phyloP scores from a whole-genome alignment of 2,329 filamentous ascomycete species.

The Blastomyces silverae region DNA sequence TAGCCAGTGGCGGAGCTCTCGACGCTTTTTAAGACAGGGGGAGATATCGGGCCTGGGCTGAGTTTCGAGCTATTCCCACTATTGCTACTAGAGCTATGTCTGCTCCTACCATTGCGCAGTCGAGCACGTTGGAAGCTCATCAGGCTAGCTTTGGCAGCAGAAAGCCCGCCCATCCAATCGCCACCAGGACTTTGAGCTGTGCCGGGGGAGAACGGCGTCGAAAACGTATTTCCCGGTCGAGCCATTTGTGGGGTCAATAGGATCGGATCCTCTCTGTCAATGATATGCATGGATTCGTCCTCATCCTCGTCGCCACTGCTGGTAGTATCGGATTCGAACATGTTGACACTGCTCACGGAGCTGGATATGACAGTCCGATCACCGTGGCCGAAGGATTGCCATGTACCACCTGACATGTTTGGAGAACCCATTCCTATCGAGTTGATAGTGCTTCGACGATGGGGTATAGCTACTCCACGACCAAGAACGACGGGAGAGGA shows the following conservation, averaged over 20 bases:
- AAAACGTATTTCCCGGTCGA: slow-evolving; percentile 45
- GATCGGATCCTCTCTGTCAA: slow-evolving; percentile 69
- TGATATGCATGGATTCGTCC: slow-evolving; percentile 53
- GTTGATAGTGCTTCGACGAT: slow-evolving; percentile 42
- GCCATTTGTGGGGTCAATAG: slow-evolving; percentile 73
- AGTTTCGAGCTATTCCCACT: slow-evolving; percentile 63
- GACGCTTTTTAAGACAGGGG: slow-evolving; percentile 56
- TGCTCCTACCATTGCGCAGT: slow-evolving; percentile 52
- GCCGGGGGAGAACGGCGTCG: slow-evolving; percentile 44
- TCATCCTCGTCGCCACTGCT: slow-evolving; percentile 63
- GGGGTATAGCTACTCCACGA: slow-evolving; percentile 56
- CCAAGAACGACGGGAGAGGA: slow-evolving; percentile 79
- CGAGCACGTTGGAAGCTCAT: slow-evolving; percentile 67
- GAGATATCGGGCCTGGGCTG: slow-evolving; percentile 67
- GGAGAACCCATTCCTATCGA: slow-evolving; percentile 55
- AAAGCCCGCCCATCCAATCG: slow-evolving; percentile 59
- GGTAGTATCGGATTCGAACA: slow-evolving; percentile 72
- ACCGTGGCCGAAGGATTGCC: slow-evolving; percentile 62
- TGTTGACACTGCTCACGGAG: slow-evolving; percentile 72
- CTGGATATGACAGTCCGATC: slow-evolving; percentile 67
- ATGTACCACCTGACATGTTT: slow-evolving; percentile 54
- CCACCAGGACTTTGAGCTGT: slow-evolving; percentile 49
- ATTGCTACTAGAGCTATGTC: slow-evolving; percentile 62
- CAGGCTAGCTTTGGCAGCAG: slow-evolving; percentile 66
- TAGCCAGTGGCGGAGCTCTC: slow-evolving; percentile 49